Conservation (phyloP, 2,329 filamentous ascomycete species). For the Kalaharituber pfeilii region DNA sequence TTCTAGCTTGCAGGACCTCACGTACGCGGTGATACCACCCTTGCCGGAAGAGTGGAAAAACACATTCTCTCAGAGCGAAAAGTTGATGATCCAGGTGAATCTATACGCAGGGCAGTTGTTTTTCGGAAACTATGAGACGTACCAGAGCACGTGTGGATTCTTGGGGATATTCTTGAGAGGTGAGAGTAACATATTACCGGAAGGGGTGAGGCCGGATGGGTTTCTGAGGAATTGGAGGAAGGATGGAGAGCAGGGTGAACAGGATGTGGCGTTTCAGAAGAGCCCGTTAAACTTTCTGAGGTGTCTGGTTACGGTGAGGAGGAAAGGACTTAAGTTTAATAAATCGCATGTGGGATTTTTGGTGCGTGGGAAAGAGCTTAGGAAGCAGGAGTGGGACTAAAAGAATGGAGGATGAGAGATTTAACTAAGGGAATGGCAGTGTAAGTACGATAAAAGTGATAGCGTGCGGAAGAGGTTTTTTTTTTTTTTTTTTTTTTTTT, state of each 20-base stretch:
- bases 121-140: not conserved
- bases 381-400: not conserved
- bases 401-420: not conserved
- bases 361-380: not conserved
- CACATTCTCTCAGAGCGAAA: conserved; percentile 13
- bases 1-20: conserved; percentile 31
- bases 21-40: not conserved
- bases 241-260: not conserved
- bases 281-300: not conserved
- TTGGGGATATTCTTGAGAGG: not conserved
- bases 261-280: not conserved
- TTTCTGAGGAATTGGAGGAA: not conserved
- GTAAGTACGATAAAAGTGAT: too few relatives aligned
- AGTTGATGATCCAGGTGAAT: conserved; percentile 16
- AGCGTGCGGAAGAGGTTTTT: too few relatives aligned
- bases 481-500: too few relatives aligned
- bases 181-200: not conserved
- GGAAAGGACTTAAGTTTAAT: not conserved
- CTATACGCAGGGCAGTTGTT: not conserved
- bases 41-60: not conserved
- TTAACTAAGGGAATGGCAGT: too few relatives aligned
- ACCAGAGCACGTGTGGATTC: not conserved
- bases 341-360: not conserved
- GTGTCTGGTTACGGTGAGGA: not conserved
- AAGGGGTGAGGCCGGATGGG: not conserved